Evolutionary conservation across 495 filamentous ascomycete genomes (phyloP).

Genomic region (Aspergillus cavernicola): DNA sequence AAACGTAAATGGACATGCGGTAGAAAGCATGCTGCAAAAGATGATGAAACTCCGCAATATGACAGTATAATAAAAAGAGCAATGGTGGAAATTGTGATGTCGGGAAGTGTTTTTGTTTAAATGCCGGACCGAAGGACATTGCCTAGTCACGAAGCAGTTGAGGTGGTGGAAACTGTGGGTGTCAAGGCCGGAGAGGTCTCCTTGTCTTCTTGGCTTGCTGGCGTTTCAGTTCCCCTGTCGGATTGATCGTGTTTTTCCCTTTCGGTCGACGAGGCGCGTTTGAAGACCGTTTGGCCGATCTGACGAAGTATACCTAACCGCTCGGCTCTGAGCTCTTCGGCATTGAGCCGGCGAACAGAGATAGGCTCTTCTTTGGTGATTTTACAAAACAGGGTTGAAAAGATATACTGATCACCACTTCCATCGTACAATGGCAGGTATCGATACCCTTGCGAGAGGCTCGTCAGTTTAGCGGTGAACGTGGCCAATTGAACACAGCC

Average conservation of each 20-base stretch:
- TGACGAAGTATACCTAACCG: conserved; percentile 47
- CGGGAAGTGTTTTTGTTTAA: no score
- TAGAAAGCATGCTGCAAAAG: not conserved
- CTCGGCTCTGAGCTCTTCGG: conserved; percentile 49
- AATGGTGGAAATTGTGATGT: not conserved
- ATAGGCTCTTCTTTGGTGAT: conserved; percentile 64
- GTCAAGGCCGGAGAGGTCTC: conserved; percentile 37
- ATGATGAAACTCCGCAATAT: not conserved
- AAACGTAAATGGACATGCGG: not conserved
- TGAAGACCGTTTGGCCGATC: conserved; percentile 49
- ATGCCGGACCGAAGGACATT: not conserved
- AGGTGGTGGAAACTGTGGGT: conserved; percentile 38
- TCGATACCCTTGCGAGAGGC: conserved; percentile 89
- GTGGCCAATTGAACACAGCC: conserved; percentile 67
- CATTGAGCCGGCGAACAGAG: conserved; percentile 41
- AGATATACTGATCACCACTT: conserved; percentile 85
- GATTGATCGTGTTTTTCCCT: conserved; percentile 33
- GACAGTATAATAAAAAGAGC: not conserved
- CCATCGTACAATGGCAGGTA: conserved; percentile 89
- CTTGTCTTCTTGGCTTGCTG: conserved; percentile 31
- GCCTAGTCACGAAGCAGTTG: conserved; percentile 32
- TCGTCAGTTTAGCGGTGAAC: conserved; percentile 88
- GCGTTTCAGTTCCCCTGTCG: conserved; percentile 30
- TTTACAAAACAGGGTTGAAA: conserved; percentile 89
- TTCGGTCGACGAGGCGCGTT: conserved; percentile 47